Base-by-base conservation (phyloP, 805 yeast species). In the Kuraishia ogatae region DNA sequence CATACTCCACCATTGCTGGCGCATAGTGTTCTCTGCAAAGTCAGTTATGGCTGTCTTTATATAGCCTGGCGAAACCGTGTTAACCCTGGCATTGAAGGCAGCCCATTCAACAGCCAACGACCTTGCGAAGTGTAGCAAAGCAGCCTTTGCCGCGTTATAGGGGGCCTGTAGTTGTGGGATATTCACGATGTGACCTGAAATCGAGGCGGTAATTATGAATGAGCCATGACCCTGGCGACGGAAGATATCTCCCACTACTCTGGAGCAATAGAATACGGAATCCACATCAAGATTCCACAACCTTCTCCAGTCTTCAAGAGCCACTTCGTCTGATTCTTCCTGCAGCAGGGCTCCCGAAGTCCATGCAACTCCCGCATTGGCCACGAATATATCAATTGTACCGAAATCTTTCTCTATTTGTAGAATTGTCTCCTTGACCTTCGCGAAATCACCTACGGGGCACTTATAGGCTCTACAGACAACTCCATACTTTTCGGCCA, bases 311-410 rank as follows among this genome's bases (percentile, higher is more conserved):
- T 82, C 83, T 54, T 72, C 71, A 60, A 76, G 76, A 58, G 81
- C 82, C 51, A 72, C 76, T 2, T 72, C 73, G 48, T 72, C 73
- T 39, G 63, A 64, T 57, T 72, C 66, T 50, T 71, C 71, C n/a
- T 35, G 43, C 5, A 62, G 53, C 58, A 82, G 66, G 20, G 79
- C 79, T 22, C 92, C 91, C 28, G 79, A 75, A 22, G 82, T 77
- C 96, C 96, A 89, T 17, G 90, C 84, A 51, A 89, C 82, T 48
- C 97, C 97, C 15, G 97, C 97, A 68, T 90, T 90, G 62, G 96
- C 96, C 51, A 90, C 94, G 64, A 88, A 85, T 26, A 89, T 73
- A 69, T 90, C 96, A 60, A 90, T 82, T 58, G 81, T 81, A 28
- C 93, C 94, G 66, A 90, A 89, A 64, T 89, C 96, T 57, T 70